Evolutionary conservation across 495 filamentous ascomycete species (phyloP).

Genomic region (Tirmania nivea): DNA sequence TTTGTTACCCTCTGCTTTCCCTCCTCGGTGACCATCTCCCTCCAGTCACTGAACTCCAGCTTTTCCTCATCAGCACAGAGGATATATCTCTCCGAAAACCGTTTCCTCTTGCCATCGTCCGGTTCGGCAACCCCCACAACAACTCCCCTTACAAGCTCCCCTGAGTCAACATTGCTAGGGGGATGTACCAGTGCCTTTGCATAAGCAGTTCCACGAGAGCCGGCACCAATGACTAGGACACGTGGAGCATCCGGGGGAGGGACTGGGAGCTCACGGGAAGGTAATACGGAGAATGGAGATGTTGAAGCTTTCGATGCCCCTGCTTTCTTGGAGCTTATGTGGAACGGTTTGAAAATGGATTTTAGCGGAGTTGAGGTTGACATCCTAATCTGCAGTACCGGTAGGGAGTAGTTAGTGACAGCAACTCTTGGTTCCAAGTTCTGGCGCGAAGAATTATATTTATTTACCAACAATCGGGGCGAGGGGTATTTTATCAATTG

Average conservation of each 20-base stretch:
- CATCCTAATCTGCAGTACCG: too few species aligned
- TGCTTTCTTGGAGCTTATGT: too few species aligned
- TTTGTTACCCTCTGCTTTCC: conserved; percentile 33
- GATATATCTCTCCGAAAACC: conserved; percentile 37
- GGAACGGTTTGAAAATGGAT: too few species aligned
- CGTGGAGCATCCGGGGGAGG: conserved; percentile 21
- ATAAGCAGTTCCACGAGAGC: conserved; percentile 61
- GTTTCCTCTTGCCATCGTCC: conserved; percentile 46
- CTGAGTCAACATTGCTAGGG: conserved; percentile 11
- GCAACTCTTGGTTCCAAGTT: too few species aligned
- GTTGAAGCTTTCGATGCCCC: too few species aligned
- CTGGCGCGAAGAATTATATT: too few species aligned
- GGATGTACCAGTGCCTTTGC: conserved; percentile 33
- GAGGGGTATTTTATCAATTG: too few species aligned
- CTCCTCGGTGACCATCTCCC: conserved; percentile 39
- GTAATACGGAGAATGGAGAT: neutral
- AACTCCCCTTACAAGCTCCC: conserved; percentile 32
- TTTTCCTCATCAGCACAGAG: conserved; percentile 31
- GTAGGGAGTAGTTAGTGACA: too few species aligned
- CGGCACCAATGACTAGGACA: conserved; percentile 70
- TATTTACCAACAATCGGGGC: too few species aligned
- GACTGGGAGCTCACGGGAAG: neutral
- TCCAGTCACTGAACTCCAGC: conserved; percentile 52
- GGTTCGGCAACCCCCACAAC: conserved; percentile 70
- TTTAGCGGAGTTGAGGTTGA: too few species aligned